A percentile compares a stretch with the other conserved stretches of the same genome.
Evolutionary conservation across 768 basidiomycete species (phyloP).

Genomic region (Clathrus columnatus): DNA sequence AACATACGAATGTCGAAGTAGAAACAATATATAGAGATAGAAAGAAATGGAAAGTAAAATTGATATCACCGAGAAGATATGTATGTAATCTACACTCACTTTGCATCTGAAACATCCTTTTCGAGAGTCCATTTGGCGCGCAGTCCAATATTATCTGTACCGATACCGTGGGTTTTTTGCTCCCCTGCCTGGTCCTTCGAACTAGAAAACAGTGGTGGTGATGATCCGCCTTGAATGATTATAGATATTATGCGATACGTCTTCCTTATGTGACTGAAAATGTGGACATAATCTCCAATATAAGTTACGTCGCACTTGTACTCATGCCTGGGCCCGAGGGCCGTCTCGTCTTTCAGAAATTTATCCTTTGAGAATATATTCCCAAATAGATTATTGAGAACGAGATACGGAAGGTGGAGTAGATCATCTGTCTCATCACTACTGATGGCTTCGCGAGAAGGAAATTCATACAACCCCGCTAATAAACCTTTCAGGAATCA

Average conservation of each 20-base stretch:
- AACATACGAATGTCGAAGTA: slow-evolving; percentile 8
- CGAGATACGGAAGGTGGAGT: slow-evolving; percentile 24
- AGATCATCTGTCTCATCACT: not conserved
- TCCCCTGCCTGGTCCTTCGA: not conserved
- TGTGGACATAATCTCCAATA: slow-evolving; percentile 62
- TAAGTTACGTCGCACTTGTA: slow-evolving; percentile 28
- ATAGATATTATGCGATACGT: slow-evolving; percentile 75
- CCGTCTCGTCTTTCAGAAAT: slow-evolving; percentile 1
- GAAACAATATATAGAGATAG: not conserved
- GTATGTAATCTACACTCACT: slow-evolving; percentile 50
- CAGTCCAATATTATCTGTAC: not conserved
- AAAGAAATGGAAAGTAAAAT: not conserved
- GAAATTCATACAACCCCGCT: slow-evolving; percentile 86
- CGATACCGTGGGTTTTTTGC: slow-evolving; percentile 3
- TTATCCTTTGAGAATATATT: slow-evolving; percentile 18
- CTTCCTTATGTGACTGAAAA: slow-evolving; percentile 88
- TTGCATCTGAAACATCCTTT: slow-evolving; percentile 46
- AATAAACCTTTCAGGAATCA: slow-evolving; percentile 55
- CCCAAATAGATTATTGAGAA: slow-evolving; percentile 33
- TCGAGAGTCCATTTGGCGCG: slow-evolving; percentile 43
- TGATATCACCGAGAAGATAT: not conserved
- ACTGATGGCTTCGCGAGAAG: slow-evolving; percentile 27
- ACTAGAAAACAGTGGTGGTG: not conserved
- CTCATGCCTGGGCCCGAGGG: not conserved
- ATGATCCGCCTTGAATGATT: slow-evolving; percentile 45